Evolutionary conservation across 1,139 yeast species (phyloP), one percentile per base, ranked within the genome.

Genomic region (Saccharomyces hybrid): DNA sequence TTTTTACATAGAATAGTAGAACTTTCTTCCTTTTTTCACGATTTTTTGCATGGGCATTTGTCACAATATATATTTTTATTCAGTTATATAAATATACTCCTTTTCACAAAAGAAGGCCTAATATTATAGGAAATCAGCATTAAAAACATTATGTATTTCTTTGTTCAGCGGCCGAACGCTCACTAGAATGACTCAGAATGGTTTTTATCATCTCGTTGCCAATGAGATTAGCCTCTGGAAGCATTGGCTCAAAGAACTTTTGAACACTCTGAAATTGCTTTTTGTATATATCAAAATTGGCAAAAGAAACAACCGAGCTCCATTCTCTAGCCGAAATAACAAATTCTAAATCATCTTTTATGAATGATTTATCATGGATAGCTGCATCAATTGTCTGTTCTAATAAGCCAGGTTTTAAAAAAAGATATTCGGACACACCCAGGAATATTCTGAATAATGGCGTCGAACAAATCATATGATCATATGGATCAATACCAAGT

Each of bases 181-280:
- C 53, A 26, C 61, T 59, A 14, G 64, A 59, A 55, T 66, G 68
- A 14, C 60, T 61, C 14, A 84, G 73, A 51, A 91, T 91, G n/a
- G 91, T 88, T 67, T 81, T 83, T 59, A 93, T 88, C 99, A 93
- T 93, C 61, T 88, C 96, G 71, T 93, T 93, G n/a, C 99, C 98
- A 50, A 90, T 77, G 47, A 80, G 81, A 62, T 85, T 88, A 11
- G 98, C 98, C 62, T 90, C 97, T 3, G 88, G 83, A 56, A 91
- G 80, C 88, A 86, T 90, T 7, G 91, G 95, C 57, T 79, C 75
- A 73, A 93, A 93, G 70, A 88, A 93, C 31, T 75, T 68, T 66
- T 90, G 97, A 0, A 95, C 87, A 50, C 78, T 78, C 63, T 86
- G 91, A 67, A 93, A 93, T 67, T 83, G 84, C 48, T 73, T 73